Conservation (phyloP, 768 basidiomycete species). For the Tricholoma matsutake region DNA sequence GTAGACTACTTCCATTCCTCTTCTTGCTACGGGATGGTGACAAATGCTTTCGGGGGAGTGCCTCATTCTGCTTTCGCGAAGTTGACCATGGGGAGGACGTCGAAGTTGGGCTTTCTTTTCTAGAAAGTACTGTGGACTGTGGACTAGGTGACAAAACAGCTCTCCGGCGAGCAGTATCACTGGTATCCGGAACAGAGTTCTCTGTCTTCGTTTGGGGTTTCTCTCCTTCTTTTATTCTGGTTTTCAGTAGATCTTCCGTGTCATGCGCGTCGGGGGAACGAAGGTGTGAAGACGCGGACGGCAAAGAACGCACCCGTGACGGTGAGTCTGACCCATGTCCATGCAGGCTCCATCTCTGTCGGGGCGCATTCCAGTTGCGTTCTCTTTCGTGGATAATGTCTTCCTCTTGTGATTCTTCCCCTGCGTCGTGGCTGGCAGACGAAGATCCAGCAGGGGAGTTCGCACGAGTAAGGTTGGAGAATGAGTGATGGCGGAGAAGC, state of each 20-base stretch:
- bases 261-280: conserved; percentile 12
- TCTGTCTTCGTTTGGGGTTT: neutral
- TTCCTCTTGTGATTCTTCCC: conserved; percentile 25
- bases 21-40: neutral
- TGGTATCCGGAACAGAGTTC: neutral
- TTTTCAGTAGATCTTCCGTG: conserved; percentile 19
- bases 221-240: conserved; percentile 16
- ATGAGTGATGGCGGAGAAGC: conserved; percentile 32
- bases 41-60: neutral
- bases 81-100: neutral
- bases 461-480: conserved; percentile 30
- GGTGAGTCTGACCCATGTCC: conserved; percentile 9
- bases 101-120: neutral
- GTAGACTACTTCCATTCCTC: neutral
- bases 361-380: conserved; percentile 70
- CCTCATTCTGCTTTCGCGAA: neutral
- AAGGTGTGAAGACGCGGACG: conserved; percentile 1
- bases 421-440: conserved; percentile 25
- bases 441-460: conserved; percentile 42
- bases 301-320: conserved; percentile 13
- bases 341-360: conserved; percentile 47
- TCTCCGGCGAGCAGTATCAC: neutral
- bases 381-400: conserved; percentile 44
- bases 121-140: neutral
- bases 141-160: neutral